Percentiles rank a stretch among this genome's conserved stretches.
Conservation (phyloP, 192 early-diverging fungal genomes). For the Coemansia brasiliensis region DNA sequence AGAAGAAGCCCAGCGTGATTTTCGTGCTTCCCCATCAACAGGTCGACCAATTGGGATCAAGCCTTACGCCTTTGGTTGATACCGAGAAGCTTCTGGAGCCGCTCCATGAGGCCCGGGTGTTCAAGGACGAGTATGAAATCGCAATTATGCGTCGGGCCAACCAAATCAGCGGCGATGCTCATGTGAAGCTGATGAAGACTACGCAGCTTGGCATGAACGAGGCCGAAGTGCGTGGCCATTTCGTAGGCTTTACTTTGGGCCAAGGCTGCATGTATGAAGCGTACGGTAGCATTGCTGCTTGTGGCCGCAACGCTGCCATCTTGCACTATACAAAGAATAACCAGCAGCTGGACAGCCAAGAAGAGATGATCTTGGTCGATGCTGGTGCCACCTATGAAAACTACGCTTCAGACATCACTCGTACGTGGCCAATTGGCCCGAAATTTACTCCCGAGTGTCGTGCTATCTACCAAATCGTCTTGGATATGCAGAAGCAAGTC, state of each 20-base stretch:
- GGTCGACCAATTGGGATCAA: slow-evolving; percentile 40
- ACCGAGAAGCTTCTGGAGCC: slow-evolving; percentile 56
- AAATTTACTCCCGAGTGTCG: slow-evolving; percentile 69
- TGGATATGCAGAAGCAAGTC: slow-evolving; percentile 78
- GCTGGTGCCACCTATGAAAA: slow-evolving; percentile 76
- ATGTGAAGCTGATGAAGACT: slow-evolving; percentile 73
- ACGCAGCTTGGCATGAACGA: slow-evolving; percentile 67
- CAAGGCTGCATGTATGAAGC: slow-evolving; percentile 73
- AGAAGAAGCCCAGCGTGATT: slow-evolving; percentile 45
- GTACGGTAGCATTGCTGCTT: slow-evolving; percentile 82
- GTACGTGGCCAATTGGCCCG: slow-evolving; percentile 79
- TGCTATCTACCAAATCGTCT: slow-evolving; percentile 78
- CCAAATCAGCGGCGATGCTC: slow-evolving; percentile 73
- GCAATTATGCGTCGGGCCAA: slow-evolving; percentile 76
- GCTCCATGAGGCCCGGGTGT: slow-evolving; percentile 74
- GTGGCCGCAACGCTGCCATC: slow-evolving; percentile 72
- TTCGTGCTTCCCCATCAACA: slow-evolving; percentile 55
- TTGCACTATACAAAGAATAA: slow-evolving; percentile 85
- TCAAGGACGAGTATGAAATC: slow-evolving; percentile 78
- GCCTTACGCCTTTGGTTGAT: slow-evolving; percentile 12
- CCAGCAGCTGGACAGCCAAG: slow-evolving; percentile 49
- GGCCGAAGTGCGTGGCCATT: slow-evolving; percentile 74
- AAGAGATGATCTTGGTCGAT: slow-evolving; percentile 77
- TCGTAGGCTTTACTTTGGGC: slow-evolving; percentile 69
- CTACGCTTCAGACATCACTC: slow-evolving; percentile 91